phyloP scores from a whole-genome alignment of 1,284 basidiomycete genomes.

The Heterobasidion irregulare region DNA sequence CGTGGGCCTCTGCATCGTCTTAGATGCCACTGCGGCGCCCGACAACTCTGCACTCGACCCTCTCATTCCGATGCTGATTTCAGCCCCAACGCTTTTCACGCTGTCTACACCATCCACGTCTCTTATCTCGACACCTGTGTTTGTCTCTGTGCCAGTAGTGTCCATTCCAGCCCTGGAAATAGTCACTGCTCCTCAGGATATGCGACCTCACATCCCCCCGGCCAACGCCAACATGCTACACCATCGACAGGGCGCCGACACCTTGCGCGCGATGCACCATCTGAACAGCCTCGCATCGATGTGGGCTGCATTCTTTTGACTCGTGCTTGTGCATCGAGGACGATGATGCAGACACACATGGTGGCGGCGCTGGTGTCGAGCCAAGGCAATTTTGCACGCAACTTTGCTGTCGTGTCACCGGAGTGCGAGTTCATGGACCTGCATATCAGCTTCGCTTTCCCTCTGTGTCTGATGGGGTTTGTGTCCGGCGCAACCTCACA shows the following conservation, averaged over 20 bases:
- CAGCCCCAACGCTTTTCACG: too few species aligned
- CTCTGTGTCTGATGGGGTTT: too few species aligned
- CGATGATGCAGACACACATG: constrained; percentile 18
- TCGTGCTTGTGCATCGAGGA: constrained; percentile 18
- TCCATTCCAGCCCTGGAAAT: constrained; percentile 2
- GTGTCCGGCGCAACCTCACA: neutral
- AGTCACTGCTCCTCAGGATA: constrained; percentile 35
- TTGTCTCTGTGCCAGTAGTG: constrained; percentile 2
- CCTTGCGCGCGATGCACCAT: constrained; percentile 40
- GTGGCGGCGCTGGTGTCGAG: constrained; percentile 34
- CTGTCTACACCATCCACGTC: neutral
- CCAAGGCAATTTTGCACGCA: constrained; percentile 37
- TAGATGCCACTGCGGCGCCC: neutral
- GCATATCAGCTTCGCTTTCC: neutral
- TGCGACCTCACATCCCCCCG: constrained; percentile 52
- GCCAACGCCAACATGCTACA: constrained; percentile 41
- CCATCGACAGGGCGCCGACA: constrained; percentile 40
- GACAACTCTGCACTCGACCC: neutral
- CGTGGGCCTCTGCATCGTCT: constrained; percentile 5
- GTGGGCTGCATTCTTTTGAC: constrained; percentile 21
- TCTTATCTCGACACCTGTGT: neutral
- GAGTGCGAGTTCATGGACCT: constrained; percentile 22
- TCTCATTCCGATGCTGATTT: too few species aligned
- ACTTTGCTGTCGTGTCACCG: constrained; percentile 30
- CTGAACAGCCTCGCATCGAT: constrained; percentile 15